A percentile compares a stretch with the other conserved stretches of the same genome.
Evolutionary conservation across 768 basidiomycete species (phyloP).

Genomic region (Phaeotremella fagi): DNA sequence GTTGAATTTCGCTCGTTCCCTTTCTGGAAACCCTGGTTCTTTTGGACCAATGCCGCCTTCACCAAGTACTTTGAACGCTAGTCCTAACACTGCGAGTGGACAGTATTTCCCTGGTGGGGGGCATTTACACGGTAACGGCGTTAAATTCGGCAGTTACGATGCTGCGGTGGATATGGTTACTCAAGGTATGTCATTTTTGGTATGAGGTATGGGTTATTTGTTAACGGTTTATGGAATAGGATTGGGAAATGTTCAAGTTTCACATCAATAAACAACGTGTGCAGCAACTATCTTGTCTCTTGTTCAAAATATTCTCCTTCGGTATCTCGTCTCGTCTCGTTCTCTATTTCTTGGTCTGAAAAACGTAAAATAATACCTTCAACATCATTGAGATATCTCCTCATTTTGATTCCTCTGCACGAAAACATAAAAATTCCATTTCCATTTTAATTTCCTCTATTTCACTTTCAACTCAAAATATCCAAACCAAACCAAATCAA

Average conservation of each 20-base stretch:
- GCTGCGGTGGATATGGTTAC: constrained; percentile 19
- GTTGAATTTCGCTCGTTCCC: constrained; percentile 29
- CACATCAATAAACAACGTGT: constrained; percentile 8
- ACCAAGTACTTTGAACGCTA: constrained; percentile 15
- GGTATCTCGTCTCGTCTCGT: background rate
- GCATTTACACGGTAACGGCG: constrained; percentile 7
- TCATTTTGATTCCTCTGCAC: constrained; percentile 28
- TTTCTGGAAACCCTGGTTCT: constrained; percentile 7
- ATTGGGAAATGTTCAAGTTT: constrained; percentile 19
- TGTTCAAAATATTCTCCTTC: background rate
- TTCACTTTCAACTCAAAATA: too few species aligned
- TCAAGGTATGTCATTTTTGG: constrained; percentile 17
- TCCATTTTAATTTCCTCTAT: too few species aligned
- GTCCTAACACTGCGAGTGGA: constrained; percentile 36
- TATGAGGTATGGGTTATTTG: background rate
- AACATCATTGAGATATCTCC: constrained; percentile 12
- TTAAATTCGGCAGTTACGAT: constrained; percentile 1
- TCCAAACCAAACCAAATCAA: too few species aligned
- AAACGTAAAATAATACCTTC: constrained; percentile 3
- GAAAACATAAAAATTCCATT: too few species aligned
- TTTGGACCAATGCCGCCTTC: constrained; percentile 23
- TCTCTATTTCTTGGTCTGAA: background rate
- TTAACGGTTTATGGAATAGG: background rate
- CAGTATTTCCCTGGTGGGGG: constrained; percentile 26
- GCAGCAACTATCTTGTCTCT: background rate